Evolutionary conservation across 768 basidiomycete genomes (phyloP), one percentile per base, ranked within the genome.

Genomic region (Serendipita sp.): DNA sequence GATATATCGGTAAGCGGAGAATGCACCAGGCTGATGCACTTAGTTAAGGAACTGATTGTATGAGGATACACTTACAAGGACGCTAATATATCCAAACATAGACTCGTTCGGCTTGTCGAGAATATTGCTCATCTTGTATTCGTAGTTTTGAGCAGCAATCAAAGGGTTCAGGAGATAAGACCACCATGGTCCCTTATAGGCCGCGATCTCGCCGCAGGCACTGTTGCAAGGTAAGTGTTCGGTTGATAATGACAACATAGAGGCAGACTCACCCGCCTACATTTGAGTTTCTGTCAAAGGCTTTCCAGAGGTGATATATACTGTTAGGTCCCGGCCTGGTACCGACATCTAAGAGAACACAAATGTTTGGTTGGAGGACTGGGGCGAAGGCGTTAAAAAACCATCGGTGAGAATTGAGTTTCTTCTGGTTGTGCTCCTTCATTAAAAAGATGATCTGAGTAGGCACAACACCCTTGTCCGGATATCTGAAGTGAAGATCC

Each of bases 191-290:
- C 92, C 92, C 74, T 94, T 95, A 65, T 91, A 78, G 11, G 89
- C 89, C 10, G 94, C 89, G 65, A 95, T 94, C 77, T 95, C 93
- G n/a, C 93, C 93, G 70, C 93, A 96, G 16, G 92, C 93, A 15
- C 93, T 51, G n/a, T 5, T 8, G n/a, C 8, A 46, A 5, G 48
- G 30, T 51, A 32, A 51, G 48, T n/a, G 48, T 18, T 5, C 13
- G 41, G 7, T 13, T 7, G 13, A 5, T 41, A n/a, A 5, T 51
- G 48, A 51, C 48, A n/a, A n/a, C 18, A 8, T 8, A 51, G 48
- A n/a, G 30, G 8, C n/a, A n/a, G n/a, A 51, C 48, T 18, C 30
- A 51, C 48, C 48, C 90, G 0, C 88, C 90, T 15, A 92, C 89
- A 70, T 89, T 89, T 18, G 87, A 88, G 72, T 91, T 91, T 73